phyloP scores from a whole-genome alignment of 139 green algal species.

The Zygnema cylindricum region DNA sequence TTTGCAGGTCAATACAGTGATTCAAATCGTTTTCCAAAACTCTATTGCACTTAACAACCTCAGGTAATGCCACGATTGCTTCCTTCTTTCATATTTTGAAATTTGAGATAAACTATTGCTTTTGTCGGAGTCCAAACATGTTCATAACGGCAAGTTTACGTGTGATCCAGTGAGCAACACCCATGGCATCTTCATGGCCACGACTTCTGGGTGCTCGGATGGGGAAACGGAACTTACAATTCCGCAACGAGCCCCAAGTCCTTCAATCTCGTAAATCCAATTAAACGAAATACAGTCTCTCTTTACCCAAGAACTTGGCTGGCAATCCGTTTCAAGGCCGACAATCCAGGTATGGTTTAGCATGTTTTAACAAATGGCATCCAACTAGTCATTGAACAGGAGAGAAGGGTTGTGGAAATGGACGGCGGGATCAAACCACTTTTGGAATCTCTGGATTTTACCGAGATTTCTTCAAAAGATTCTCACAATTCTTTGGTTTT shows the following conservation, averaged over 20 bases:
- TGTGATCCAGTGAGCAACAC: constrained; percentile 69
- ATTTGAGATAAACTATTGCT: no score
- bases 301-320: constrained; percentile 21
- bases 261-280: constrained; percentile 64
- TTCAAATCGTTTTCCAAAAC: neutral
- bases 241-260: neutral
- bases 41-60: neutral
- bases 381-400: neutral
- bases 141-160: neutral
- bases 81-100: no score
- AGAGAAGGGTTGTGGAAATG: neutral
- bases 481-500: no score
- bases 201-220: constrained; percentile 71
- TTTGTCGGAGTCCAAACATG: no score
- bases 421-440: no score
- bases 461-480: no score
- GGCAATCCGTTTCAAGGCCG: constrained; percentile 3
- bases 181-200: constrained; percentile 80
- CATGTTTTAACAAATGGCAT: neutral
- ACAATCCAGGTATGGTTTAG: constrained; percentile 19
- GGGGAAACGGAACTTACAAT: constrained; percentile 63
- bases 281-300: constrained; percentile 59
- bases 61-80: neutral
- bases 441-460: no score
- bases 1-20: neutral